A percentile compares a stretch with the other conserved stretches of the same genome.
These are phyloP conservation scores for Daucus carota DNA, from an alignment of 129 eudicot species.

Conservation along the genomic window DNA sequence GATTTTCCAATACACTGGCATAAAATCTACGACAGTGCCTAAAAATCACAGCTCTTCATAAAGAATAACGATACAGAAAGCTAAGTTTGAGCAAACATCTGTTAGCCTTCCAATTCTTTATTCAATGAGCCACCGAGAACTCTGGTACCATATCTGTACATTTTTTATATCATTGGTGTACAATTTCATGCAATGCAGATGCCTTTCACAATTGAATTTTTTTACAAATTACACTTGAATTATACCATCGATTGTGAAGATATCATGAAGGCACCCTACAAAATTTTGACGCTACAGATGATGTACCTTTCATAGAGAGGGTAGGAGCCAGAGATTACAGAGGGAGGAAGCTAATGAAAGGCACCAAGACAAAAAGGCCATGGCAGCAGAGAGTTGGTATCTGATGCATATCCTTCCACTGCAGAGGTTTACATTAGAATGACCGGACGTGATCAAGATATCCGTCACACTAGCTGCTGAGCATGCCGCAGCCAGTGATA, in stretches of 20 bases:
- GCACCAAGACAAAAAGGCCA: conserved; percentile 94
- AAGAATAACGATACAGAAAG: neutral
- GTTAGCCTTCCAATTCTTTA: neutral
- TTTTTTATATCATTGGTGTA: neutral
- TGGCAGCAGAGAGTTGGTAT: conserved; percentile 80
- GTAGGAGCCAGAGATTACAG: conserved; percentile 85
- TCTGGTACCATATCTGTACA: neutral
- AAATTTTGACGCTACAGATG: neutral
- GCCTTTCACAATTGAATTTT: neutral
- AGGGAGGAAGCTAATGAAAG: conserved; percentile 72
- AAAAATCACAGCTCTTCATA: neutral
- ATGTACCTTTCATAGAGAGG: conserved; percentile 23
- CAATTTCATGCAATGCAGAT: conserved; percentile 5
- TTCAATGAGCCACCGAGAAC: neutral
- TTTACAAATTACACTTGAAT: neutral
- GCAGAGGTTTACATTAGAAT: conserved; percentile 34
- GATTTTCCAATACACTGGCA: neutral
- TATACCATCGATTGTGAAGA: neutral
- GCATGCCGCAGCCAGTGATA: conserved; percentile 84
- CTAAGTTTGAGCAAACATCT: neutral
- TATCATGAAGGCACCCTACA: neutral
- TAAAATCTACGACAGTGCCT: neutral
- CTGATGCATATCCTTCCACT: conserved; percentile 48
- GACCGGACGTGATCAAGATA: conserved; percentile 43
- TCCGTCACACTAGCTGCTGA: conserved; percentile 89